A percentile compares a stretch with the other conserved stretches of the same genome.
Conservation (phyloP, 768 basidiomycete species). For the Collybiopsis confluens region DNA sequence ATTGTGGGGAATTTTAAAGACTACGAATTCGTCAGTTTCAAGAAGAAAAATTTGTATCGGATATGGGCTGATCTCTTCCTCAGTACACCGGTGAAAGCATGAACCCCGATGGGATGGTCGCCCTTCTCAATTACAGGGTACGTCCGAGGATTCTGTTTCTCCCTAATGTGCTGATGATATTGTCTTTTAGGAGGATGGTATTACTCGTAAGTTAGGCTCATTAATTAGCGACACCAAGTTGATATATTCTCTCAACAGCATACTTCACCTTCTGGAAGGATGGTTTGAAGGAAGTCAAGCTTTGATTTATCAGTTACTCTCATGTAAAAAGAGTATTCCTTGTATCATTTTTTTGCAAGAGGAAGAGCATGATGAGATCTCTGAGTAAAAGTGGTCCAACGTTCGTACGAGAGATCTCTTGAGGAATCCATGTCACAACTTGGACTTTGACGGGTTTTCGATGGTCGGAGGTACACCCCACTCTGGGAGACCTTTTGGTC, state of each 20-base stretch:
- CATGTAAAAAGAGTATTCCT: neutral
- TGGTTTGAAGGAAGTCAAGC: constrained; percentile 79
- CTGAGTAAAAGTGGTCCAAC: too few species aligned
- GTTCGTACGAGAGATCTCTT: too few species aligned
- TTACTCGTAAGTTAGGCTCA: constrained; percentile 59
- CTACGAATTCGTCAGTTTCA: constrained; percentile 79
- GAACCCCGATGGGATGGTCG: constrained; percentile 92
- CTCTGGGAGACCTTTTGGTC: constrained; percentile 86
- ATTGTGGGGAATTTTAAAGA: constrained; percentile 87
- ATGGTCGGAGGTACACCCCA: constrained; percentile 88
- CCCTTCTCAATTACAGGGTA: constrained; percentile 90
- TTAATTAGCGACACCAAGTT: constrained; percentile 2
- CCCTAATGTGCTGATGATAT: constrained; percentile 8
- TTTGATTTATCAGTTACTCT: constrained; percentile 19
- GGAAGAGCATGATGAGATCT: too few species aligned
- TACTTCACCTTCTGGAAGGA: constrained; percentile 97
- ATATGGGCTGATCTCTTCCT: neutral
- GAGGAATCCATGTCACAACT: too few species aligned
- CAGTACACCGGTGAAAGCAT: constrained; percentile 72
- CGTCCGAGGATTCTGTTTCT: constrained; percentile 18
- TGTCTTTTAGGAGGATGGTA: constrained; percentile 59
- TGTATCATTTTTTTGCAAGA: too few species aligned
- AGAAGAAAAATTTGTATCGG: neutral
- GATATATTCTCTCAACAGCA: constrained; percentile 38
- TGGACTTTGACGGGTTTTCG: constrained; percentile 29